A percentile compares a stretch with the other conserved stretches of the same genome.
Evolutionary conservation across 371 early-diverging fungal genomes (phyloP).

Genomic region (Mucor velutinosus): DNA sequence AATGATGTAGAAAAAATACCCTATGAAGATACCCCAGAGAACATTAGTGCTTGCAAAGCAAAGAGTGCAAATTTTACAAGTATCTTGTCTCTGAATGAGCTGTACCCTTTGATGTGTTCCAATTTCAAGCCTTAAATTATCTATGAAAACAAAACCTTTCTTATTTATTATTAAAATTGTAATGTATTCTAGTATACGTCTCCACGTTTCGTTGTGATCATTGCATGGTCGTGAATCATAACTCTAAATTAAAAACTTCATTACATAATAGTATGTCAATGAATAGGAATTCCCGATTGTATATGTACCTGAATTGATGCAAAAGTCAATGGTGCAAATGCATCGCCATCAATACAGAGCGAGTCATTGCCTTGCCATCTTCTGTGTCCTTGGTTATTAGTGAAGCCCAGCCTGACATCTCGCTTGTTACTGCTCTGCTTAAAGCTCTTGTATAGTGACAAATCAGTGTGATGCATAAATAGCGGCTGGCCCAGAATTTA

Average conservation of each 20-base stretch:
- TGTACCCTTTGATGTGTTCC: slow-evolving; percentile 22
- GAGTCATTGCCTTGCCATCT: too few relatives aligned
- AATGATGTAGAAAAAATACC: slow-evolving; percentile 23
- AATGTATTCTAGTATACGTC: background rate
- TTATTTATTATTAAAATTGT: background rate
- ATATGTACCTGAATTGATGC: too few relatives aligned
- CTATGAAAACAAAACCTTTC: background rate
- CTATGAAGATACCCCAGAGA: slow-evolving; percentile 31
- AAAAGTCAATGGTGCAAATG: too few relatives aligned
- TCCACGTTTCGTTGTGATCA: background rate
- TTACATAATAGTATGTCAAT: too few relatives aligned
- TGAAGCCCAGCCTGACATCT: too few relatives aligned
- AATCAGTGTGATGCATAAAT: too few relatives aligned
- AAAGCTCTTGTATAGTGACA: too few relatives aligned
- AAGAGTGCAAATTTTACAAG: slow-evolving; percentile 17
- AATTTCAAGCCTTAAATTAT: slow-evolving; percentile 5
- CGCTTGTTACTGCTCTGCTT: too few relatives aligned
- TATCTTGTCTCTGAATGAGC: slow-evolving; percentile 33
- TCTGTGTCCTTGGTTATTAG: too few relatives aligned
- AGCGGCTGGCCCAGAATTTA: too few relatives aligned
- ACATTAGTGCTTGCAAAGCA: slow-evolving; percentile 18
- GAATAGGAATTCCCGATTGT: too few relatives aligned
- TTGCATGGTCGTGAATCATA: background rate
- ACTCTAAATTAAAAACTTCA: background rate
- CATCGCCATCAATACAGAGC: too few relatives aligned